These are phyloP conservation scores for Bromus sterilis DNA, from an alignment of 176 grass and related monocot species.

Conservation along the genomic window DNA sequence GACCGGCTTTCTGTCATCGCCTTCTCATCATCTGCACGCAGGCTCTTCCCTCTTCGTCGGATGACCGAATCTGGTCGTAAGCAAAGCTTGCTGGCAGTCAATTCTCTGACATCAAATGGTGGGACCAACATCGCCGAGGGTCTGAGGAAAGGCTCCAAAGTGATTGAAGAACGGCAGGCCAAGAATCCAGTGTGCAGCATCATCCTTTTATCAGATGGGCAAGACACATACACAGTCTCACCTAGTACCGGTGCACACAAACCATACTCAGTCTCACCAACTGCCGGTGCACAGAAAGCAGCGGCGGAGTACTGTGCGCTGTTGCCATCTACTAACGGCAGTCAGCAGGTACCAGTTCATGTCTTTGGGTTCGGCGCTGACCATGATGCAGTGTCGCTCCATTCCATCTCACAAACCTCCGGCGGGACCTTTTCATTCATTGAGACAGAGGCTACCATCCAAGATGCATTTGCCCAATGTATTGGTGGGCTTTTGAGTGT, in stretches of 20 bases:
- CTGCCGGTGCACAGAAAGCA: neutral
- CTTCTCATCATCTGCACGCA: conserved; percentile 82
- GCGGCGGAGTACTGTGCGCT: conserved; percentile 58
- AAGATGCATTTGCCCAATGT: conserved; percentile 94
- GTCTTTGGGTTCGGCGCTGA: conserved; percentile 85
- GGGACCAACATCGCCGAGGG: conserved; percentile 92
- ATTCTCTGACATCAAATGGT: conserved; percentile 64
- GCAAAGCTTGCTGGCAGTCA: conserved; percentile 69
- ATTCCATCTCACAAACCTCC: conserved; percentile 85
- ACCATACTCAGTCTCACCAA: neutral
- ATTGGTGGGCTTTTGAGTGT: conserved; percentile 93
- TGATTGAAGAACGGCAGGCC: conserved; percentile 72
- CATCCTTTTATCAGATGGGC: conserved; percentile 87
- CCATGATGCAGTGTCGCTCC: conserved; percentile 69
- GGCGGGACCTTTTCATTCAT: conserved; percentile 94
- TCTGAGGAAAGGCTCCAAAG: conserved; percentile 88
- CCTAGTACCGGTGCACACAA: conserved; percentile 50
- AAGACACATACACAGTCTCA: conserved; percentile 70
- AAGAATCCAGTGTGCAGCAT: conserved; percentile 95
- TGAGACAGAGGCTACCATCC: conserved; percentile 76
- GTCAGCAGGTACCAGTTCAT: conserved; percentile 68
- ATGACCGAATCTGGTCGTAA: conserved; percentile 77
- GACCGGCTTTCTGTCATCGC: conserved; percentile 78
- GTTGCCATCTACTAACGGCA: conserved; percentile 45
- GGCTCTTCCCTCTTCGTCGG: conserved; percentile 73